A percentile compares a stretch with the other conserved stretches of the same genome.
phyloP scores from a whole-genome alignment of 2,329 filamentous ascomycete species.

The Sporothrix brasiliensis region DNA sequence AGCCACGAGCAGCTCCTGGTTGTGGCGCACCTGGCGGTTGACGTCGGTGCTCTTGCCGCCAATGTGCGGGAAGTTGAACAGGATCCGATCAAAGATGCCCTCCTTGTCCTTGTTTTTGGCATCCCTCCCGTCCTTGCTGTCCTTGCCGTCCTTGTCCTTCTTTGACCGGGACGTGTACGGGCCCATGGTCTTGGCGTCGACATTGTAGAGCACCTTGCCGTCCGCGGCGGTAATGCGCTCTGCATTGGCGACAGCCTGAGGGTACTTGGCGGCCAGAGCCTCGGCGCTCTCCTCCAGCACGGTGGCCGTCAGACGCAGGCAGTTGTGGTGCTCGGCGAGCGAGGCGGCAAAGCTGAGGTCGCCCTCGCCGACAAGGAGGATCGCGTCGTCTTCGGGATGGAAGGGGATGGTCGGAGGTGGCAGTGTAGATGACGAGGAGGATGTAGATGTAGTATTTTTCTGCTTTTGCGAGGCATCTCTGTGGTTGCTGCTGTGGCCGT shows the following conservation, averaged over 20 bases:
- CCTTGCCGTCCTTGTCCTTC: constrained; percentile 40
- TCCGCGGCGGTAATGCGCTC: constrained; percentile 53
- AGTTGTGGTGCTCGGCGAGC: constrained; percentile 66
- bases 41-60: constrained; percentile 91
- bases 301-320: constrained; percentile 68
- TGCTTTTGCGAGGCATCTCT: constrained; percentile 22
- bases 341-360: constrained; percentile 77
- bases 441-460: not conserved
- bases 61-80: constrained; percentile 98
- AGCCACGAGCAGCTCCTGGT: constrained; percentile 75
- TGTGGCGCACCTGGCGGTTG: constrained; percentile 89
- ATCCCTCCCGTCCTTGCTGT: constrained; percentile 33
- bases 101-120: constrained; percentile 38
- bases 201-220: constrained; percentile 57
- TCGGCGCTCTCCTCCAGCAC: constrained; percentile 62
- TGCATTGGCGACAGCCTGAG: constrained; percentile 65
- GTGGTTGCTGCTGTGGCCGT: constrained; percentile 32
- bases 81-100: constrained; percentile 69
- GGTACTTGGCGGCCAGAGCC: constrained; percentile 72
- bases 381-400: constrained; percentile 63
- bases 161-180: constrained; percentile 43
- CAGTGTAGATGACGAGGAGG: constrained; percentile 41
- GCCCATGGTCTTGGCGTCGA: constrained; percentile 69
- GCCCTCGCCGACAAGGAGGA: constrained; percentile 77
- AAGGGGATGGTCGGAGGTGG: constrained; percentile 66